Evolutionary conservation across 768 basidiomycete genomes (phyloP).

Genomic region (Trametes sanguinea): DNA sequence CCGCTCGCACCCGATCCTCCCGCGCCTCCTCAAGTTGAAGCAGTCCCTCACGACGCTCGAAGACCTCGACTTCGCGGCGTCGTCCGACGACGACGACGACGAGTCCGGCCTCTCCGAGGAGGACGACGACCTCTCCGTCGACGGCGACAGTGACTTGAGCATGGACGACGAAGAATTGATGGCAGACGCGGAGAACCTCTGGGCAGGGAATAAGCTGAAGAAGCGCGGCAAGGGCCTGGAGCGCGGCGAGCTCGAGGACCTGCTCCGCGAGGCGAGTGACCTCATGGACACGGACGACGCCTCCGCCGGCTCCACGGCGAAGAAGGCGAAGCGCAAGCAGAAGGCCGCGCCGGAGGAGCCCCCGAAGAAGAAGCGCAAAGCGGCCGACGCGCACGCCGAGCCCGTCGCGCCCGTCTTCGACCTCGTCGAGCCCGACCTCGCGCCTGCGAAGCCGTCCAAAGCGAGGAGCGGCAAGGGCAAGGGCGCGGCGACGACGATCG

Average conservation of each 20-base stretch:
- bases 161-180: slow-evolving; percentile 29
- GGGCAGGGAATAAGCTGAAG: slow-evolving; percentile 19
- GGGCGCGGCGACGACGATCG: slow-evolving; percentile 37
- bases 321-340: slow-evolving; percentile 27
- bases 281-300: slow-evolving; percentile 23
- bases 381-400: slow-evolving; percentile 23
- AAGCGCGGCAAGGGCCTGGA: slow-evolving; percentile 35
- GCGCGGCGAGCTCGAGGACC: slow-evolving; percentile 52
- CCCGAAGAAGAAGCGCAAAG: slow-evolving; percentile 69
- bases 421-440: slow-evolving; percentile 78
- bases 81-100: slow-evolving; percentile 38
- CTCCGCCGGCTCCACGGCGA: slow-evolving; percentile 22
- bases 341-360: slow-evolving; percentile 32
- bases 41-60: slow-evolving; percentile 80
- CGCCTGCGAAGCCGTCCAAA: slow-evolving; percentile 35
- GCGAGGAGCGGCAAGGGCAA: slow-evolving; percentile 24
- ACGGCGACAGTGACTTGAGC: not conserved
- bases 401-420: slow-evolving; percentile 57
- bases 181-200: slow-evolving; percentile 23
- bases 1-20: slow-evolving; percentile 69
- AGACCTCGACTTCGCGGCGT: slow-evolving; percentile 72
- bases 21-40: slow-evolving; percentile 80
- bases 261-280: slow-evolving; percentile 54
- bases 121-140: slow-evolving; percentile 22
- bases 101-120: slow-evolving; percentile 43